These are phyloP conservation scores for Gossypium gossypioides DNA, from an alignment of 441 rosid species.

Conservation along the genomic window DNA sequence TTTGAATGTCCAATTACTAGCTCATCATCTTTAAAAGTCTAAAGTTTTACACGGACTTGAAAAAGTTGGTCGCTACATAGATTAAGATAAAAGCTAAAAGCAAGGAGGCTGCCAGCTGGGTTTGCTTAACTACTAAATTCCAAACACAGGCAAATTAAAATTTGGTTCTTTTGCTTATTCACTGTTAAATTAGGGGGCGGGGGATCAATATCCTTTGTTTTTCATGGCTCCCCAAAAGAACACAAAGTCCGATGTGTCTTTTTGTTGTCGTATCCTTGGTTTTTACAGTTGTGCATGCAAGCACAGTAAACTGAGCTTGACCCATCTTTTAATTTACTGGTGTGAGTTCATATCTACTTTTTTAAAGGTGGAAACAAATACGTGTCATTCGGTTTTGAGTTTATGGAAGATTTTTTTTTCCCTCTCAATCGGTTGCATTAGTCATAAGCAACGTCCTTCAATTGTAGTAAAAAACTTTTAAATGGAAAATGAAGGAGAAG, in stretches of 20 bases:
- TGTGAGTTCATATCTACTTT: slow-evolving; percentile 22
- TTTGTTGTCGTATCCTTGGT: not conserved
- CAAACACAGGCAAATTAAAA: not conserved
- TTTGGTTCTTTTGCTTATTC: not conserved
- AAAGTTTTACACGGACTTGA: not conserved
- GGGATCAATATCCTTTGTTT: not conserved
- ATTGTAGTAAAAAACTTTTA: not conserved
- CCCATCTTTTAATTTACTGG: slow-evolving; percentile 5
- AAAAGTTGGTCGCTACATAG: not conserved
- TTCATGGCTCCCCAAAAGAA: not conserved
- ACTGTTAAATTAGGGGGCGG: not conserved
- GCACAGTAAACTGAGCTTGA: slow-evolving; percentile 9
- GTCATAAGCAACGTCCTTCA: slow-evolving; percentile 1
- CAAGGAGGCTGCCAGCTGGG: not conserved
- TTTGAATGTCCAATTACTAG: slow-evolving; percentile 12
- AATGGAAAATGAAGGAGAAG: too few relatives aligned
- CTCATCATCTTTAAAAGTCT: not conserved
- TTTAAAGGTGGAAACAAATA: slow-evolving; percentile 10
- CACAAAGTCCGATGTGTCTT: not conserved
- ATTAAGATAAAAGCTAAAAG: not conserved
- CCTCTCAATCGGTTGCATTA: slow-evolving; percentile 17
- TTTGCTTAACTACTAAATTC: not conserved
- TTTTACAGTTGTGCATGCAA: not conserved
- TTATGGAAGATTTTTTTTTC: not conserved
- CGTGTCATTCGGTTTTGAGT: slow-evolving; percentile 12